These are phyloP conservation scores for Pichia rugopelliculosa DNA, from an alignment of 805 yeast genomes.

Conservation along the genomic window DNA sequence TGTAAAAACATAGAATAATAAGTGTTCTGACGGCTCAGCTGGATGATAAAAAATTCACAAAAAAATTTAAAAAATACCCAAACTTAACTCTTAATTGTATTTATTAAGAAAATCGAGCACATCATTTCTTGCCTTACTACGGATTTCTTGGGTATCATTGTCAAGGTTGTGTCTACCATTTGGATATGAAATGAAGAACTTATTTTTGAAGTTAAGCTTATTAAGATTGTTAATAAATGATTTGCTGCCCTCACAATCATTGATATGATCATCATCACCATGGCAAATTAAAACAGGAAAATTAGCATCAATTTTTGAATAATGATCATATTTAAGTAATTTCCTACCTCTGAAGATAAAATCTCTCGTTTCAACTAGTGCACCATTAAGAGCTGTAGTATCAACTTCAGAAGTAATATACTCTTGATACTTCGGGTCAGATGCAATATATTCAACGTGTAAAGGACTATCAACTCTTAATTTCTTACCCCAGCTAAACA, in stretches of 20 bases:
- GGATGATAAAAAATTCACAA: neutral
- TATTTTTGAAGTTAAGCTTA: slow-evolving; percentile 24
- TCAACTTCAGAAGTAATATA: slow-evolving; percentile 38
- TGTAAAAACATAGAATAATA: neutral
- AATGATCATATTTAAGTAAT: slow-evolving; percentile 33
- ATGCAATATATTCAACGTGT: slow-evolving; percentile 46
- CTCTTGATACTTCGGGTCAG: slow-evolving; percentile 38
- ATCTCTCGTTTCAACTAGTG: slow-evolving; percentile 49
- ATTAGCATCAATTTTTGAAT: slow-evolving; percentile 30
- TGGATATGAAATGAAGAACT: slow-evolving; percentile 15
- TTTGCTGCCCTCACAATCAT: slow-evolving; percentile 42
- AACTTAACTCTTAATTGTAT: no score
- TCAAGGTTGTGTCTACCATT: slow-evolving; percentile 39
- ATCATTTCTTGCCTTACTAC: slow-evolving; percentile 27
- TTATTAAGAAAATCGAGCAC: slow-evolving; percentile 33
- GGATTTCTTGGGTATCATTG: slow-evolving; percentile 39
- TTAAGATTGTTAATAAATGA: slow-evolving; percentile 31
- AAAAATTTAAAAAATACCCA: no score
- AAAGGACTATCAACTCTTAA: slow-evolving; percentile 44
- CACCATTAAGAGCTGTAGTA: slow-evolving; percentile 41
- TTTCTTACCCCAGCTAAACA: slow-evolving; percentile 40
- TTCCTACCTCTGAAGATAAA: slow-evolving; percentile 56
- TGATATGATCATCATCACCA: slow-evolving; percentile 58
- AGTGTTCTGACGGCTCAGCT: slow-evolving; percentile 1
- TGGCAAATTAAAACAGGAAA: slow-evolving; percentile 52